These are phyloP conservation scores for Lodderomyces beijingensis DNA, from an alignment of 1,139 yeast genomes.

Conservation along the genomic window DNA sequence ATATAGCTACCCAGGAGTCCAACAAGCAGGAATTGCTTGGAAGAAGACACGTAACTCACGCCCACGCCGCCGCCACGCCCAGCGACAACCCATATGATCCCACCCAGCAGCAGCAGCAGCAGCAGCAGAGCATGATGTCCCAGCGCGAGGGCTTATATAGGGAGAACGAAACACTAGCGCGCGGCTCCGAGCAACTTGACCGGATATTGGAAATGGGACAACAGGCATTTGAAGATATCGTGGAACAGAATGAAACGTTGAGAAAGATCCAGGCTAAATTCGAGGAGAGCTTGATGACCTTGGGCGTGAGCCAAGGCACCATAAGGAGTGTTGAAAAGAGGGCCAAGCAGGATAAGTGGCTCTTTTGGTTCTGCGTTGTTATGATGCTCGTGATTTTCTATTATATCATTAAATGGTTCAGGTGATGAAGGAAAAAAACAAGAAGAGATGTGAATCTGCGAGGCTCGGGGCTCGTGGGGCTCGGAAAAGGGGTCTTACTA, in stretches of 20 bases:
- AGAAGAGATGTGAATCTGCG: not conserved
- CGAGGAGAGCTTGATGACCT: constrained; percentile 66
- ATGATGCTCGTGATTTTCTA: constrained; percentile 66
- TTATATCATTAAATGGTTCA: constrained; percentile 61
- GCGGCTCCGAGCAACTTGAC: constrained; percentile 81
- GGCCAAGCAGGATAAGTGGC: constrained; percentile 84
- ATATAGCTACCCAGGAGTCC: constrained; percentile 49
- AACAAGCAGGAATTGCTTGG: constrained; percentile 61
- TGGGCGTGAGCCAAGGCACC: constrained; percentile 86
- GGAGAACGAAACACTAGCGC: constrained; percentile 60
- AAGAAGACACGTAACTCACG: constrained; percentile 32
- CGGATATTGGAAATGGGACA: constrained; percentile 88
- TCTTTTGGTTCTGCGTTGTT: constrained; percentile 74
- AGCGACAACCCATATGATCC: constrained; percentile 63
- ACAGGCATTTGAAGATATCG: constrained; percentile 78
- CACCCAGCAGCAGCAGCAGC: constrained; percentile 13
- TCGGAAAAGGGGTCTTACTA: no score
- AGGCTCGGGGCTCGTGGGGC: no score
- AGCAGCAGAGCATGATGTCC: constrained; percentile 26
- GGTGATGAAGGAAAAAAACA: constrained; percentile 16
- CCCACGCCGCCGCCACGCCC: constrained; percentile 7
- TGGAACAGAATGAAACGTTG: constrained; percentile 76
- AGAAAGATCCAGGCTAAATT: constrained; percentile 60
- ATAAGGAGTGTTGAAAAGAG: constrained; percentile 76
- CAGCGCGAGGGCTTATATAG: constrained; percentile 64